Evolutionary conservation across 2,329 filamentous ascomycete genomes (phyloP).

Genomic region (Diaporthe sp.): DNA sequence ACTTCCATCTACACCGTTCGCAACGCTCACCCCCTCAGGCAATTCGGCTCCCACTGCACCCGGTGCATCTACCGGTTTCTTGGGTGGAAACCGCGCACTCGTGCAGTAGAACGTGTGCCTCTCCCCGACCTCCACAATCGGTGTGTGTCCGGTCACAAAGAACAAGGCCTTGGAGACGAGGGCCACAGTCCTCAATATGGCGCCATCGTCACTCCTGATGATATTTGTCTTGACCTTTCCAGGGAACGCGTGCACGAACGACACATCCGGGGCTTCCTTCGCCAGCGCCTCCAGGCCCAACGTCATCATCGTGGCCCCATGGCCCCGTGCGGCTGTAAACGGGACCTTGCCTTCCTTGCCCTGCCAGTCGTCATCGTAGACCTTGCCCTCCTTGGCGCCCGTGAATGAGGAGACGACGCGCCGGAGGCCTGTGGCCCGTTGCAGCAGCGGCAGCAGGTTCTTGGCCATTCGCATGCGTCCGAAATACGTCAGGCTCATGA

Average conservation of each 20-base stretch:
- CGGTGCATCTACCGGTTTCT: slow-evolving; percentile 41
- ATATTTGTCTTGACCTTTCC: slow-evolving; percentile 54
- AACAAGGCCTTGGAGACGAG: slow-evolving; percentile 50
- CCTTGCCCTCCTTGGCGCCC: slow-evolving; percentile 64
- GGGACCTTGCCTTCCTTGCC: slow-evolving; percentile 52
- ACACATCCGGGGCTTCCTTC: slow-evolving; percentile 57
- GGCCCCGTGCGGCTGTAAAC: slow-evolving; percentile 57
- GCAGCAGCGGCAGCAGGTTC: slow-evolving; percentile 70
- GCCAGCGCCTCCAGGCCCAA: slow-evolving; percentile 65
- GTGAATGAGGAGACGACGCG: slow-evolving; percentile 70
- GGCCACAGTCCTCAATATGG: slow-evolving; percentile 43
- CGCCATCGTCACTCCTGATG: slow-evolving; percentile 45
- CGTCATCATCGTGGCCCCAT: slow-evolving; percentile 64
- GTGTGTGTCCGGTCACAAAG: neutral
- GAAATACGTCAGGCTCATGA: slow-evolving; percentile 68
- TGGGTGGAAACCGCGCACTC: slow-evolving; percentile 51
- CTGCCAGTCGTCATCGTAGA: slow-evolving; percentile 63
- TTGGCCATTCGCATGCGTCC: slow-evolving; percentile 69
- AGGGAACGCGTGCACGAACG: slow-evolving; percentile 57
- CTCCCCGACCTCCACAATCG: slow-evolving; percentile 54
- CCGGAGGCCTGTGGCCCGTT: slow-evolving; percentile 59
- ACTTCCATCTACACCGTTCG: slow-evolving; percentile 50
- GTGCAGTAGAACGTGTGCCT: slow-evolving; percentile 56
- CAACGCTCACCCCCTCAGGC: slow-evolving; percentile 45
- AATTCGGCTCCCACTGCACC: slow-evolving; percentile 47